phyloP scores from a whole-genome alignment of 306 rosid genomes.

The Vicia villosa region DNA sequence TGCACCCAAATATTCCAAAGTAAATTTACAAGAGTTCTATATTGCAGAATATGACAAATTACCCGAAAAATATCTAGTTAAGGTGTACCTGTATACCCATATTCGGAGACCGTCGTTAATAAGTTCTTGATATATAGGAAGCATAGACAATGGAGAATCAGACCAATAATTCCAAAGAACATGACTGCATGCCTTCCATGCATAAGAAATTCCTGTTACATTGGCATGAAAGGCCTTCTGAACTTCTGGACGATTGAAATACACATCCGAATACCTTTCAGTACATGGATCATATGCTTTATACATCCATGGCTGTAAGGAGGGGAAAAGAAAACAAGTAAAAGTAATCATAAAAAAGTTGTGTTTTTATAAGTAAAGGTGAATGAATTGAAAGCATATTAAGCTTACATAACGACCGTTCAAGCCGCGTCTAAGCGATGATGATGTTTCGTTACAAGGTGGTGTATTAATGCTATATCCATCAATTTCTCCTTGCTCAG shows the following conservation, averaged over 20 bases:
- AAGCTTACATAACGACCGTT: conserved; percentile 85
- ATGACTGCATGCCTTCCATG: conserved; percentile 94
- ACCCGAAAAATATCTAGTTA: no score
- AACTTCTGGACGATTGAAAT: conserved; percentile 91
- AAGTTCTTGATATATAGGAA: conserved; percentile 86
- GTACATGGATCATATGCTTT: conserved; percentile 97
- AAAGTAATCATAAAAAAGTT: no score
- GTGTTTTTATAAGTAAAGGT: no score
- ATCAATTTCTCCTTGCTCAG: conserved; percentile 89
- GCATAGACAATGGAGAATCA: conserved; percentile 94
- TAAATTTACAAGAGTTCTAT: no score
- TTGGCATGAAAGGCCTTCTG: conserved; percentile 95
- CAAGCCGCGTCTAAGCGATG: conserved; percentile 57
- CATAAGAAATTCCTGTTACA: no score
- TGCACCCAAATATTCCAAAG: conserved; percentile 43
- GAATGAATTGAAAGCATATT: not conserved
- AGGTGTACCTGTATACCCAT: conserved; percentile 96
- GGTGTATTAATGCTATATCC: conserved; percentile 79
- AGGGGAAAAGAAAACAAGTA: no score
- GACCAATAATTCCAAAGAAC: conserved; percentile 79
- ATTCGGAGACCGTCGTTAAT: conserved; percentile 72
- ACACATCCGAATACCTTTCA: conserved; percentile 71
- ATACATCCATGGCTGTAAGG: conserved; percentile 99
- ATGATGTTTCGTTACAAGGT: conserved; percentile 74
- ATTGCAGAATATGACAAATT: no score